These are phyloP conservation scores for Talaromyces sp. DNA, from an alignment of 2,329 filamentous ascomycete genomes.

Conservation along the genomic window DNA sequence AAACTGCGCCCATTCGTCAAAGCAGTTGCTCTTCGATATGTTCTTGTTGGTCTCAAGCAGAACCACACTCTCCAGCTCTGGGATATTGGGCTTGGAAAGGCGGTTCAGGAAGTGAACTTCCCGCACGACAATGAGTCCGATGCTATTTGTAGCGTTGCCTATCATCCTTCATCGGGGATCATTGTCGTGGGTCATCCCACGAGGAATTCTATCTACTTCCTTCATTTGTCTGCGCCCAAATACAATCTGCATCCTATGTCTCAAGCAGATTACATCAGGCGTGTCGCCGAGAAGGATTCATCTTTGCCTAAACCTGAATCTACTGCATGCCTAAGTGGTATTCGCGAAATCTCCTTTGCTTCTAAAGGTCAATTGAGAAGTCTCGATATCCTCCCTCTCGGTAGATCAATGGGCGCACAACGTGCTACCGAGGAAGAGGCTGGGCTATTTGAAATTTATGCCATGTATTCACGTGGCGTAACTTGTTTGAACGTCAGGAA, in stretches of 20 bases:
- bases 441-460: slow-evolving; percentile 87
- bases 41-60: slow-evolving; percentile 97
- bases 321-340: slow-evolving; percentile 94
- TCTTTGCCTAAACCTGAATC: slow-evolving; percentile 81
- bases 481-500: slow-evolving; percentile 83
- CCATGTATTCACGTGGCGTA: slow-evolving; percentile 97
- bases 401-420: slow-evolving; percentile 48
- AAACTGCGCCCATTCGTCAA: slow-evolving; percentile 92
- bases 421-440: slow-evolving; percentile 61
- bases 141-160: slow-evolving; percentile 95
- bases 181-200: slow-evolving; percentile 94
- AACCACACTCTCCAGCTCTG: slow-evolving; percentile 98
- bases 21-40: slow-evolving; percentile 83
- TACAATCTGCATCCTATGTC: slow-evolving; percentile 77
- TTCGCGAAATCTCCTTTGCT: slow-evolving; percentile 89
- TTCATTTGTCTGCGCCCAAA: slow-evolving; percentile 89
- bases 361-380: slow-evolving; percentile 84
- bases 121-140: slow-evolving; percentile 95
- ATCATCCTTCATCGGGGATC: slow-evolving; percentile 88
- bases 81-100: slow-evolving; percentile 92
- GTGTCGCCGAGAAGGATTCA: slow-evolving; percentile 67
- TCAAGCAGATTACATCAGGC: slow-evolving; percentile 82
- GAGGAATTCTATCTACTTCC: slow-evolving; percentile 94
- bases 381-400: slow-evolving; percentile 76
- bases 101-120: slow-evolving; percentile 94